Evolutionary conservation across 768 basidiomycete species (phyloP), one percentile per base, ranked within the genome.

Genomic region (Podaxis sp.): DNA sequence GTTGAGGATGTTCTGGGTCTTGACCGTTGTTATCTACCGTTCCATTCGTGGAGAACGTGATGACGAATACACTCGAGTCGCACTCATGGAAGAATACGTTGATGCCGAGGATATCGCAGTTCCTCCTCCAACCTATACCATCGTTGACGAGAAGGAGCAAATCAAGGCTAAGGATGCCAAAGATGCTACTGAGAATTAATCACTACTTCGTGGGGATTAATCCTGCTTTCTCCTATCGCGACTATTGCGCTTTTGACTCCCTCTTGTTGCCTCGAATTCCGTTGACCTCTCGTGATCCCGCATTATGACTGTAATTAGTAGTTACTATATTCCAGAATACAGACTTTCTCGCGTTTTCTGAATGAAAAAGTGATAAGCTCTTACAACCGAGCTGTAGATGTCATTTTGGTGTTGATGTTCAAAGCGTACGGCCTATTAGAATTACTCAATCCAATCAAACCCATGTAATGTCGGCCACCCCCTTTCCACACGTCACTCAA

Each of bases 1-100:
- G 25, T 73, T 93, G 61, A 81, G 92, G 71, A 91, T 93, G 87
- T 68, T 91, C 71, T 93, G 83, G 82, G 91, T 93, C 66, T 69
- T 93, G 66, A 70, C 80, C 33, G 75, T 93, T 63, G 74, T 94
- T 65, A 68, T 80, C 37, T 83, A 79, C 67, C 89, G 92, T 67
- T 69, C 83, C 40, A 66, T 87, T 71, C 77, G 73, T 9, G 74
- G 75, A 52, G 65, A 68, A 40, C 74, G 79, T 3, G 79, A 81
- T 50, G 69, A 77, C 47, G 73, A 76, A 47, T 78, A 82, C 61
- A 72, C 76, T 36, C 71, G 69, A 40, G 66, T 75, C 61, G 65
- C 77, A 61, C 70, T 79, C 63, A 67, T 75, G 33, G 74, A 79
- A 33, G 76, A 79, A 3, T 83, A 67, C 55, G 80, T 80, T 13